A percentile compares a stretch with the other conserved stretches of the same genome.
These are phyloP conservation scores for Backusella macrospora DNA, from an alignment of 192 early-diverging fungal species.

Conservation along the genomic window DNA sequence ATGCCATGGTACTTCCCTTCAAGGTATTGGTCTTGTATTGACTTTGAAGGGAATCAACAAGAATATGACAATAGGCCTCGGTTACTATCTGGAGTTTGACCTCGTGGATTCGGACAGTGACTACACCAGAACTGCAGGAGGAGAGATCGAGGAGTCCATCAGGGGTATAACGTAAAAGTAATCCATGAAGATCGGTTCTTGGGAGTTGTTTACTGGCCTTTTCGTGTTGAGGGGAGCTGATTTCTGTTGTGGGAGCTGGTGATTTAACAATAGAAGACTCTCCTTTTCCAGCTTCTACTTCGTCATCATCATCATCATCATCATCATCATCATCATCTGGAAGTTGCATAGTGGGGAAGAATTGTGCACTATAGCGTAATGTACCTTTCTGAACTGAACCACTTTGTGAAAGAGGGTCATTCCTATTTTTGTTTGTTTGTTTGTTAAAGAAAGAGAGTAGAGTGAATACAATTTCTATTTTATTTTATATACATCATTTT, in stretches of 20 bases:
- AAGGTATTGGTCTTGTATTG: constrained; percentile 45
- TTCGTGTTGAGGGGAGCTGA: not conserved
- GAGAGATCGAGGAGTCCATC: constrained; percentile 36
- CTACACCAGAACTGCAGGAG: constrained; percentile 51
- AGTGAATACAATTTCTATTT: not conserved
- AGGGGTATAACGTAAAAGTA: constrained; percentile 28
- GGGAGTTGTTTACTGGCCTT: not conserved
- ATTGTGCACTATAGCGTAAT: constrained; percentile 44
- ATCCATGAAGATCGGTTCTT: constrained; percentile 29
- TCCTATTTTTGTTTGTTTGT: constrained; percentile 5
- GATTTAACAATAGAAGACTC: constrained; percentile 15
- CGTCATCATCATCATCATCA: constrained; percentile 22
- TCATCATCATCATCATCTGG: constrained; percentile 7
- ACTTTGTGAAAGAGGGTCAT: constrained; percentile 30
- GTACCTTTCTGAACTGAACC: constrained; percentile 32
- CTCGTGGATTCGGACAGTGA: constrained; percentile 55
- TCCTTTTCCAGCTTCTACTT: not conserved
- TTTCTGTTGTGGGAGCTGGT: not conserved
- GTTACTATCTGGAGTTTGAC: constrained; percentile 15
- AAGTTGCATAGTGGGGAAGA: constrained; percentile 38
- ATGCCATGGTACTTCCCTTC: constrained; percentile 30
- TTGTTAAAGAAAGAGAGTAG: constrained; percentile 4
- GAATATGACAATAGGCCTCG: constrained; percentile 50
- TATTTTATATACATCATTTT: not conserved
- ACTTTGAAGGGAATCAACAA: constrained; percentile 43